Percentiles rank a stretch among this genome's conserved stretches.
Conservation (phyloP, 2,329 filamentous ascomycete genomes). For the Leptographium procerum region DNA sequence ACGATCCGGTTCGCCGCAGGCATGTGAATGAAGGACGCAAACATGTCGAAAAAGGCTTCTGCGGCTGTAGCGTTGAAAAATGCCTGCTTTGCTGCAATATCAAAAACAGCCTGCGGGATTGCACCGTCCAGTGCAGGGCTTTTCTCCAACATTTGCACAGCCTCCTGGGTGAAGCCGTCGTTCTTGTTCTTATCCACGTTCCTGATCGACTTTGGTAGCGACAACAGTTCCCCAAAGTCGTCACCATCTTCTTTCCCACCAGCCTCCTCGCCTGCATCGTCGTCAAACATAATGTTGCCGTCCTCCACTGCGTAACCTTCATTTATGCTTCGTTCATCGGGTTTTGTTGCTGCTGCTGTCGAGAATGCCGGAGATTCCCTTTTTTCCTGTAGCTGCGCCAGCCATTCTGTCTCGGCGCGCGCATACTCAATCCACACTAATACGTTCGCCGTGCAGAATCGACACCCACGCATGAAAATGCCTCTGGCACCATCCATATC, state of each 20-base stretch:
- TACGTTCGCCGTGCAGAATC: conserved; percentile 71
- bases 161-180: conserved; percentile 36
- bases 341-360: conserved; percentile 23
- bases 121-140: conserved; percentile 86
- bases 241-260: conserved; percentile 32
- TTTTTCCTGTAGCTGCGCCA: conserved; percentile 67
- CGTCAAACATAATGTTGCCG: conserved; percentile 31
- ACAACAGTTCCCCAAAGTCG: conserved; percentile 32
- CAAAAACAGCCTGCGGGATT: conserved; percentile 86
- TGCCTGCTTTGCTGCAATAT: conserved; percentile 69
- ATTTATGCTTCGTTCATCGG: conserved; percentile 30
- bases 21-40: conserved; percentile 54
- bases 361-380: conserved; percentile 34
- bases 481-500: conserved; percentile 80
- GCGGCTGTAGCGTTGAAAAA: conserved; percentile 56
- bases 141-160: conserved; percentile 44
- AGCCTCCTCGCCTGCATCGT: conserved; percentile 37
- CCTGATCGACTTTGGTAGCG: conserved; percentile 32
- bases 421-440: conserved; percentile 83
- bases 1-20: conserved; percentile 56
- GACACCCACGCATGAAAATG: conserved; percentile 77
- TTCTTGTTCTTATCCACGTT: conserved; percentile 19
- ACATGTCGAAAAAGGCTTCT: conserved; percentile 70
- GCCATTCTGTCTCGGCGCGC: conserved; percentile 83
- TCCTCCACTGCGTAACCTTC: conserved; percentile 27